A percentile compares a stretch with the other conserved stretches of the same genome.
phyloP scores from a whole-genome alignment of 2,329 filamentous ascomycete species.

The Ambrosiella beaveri region DNA sequence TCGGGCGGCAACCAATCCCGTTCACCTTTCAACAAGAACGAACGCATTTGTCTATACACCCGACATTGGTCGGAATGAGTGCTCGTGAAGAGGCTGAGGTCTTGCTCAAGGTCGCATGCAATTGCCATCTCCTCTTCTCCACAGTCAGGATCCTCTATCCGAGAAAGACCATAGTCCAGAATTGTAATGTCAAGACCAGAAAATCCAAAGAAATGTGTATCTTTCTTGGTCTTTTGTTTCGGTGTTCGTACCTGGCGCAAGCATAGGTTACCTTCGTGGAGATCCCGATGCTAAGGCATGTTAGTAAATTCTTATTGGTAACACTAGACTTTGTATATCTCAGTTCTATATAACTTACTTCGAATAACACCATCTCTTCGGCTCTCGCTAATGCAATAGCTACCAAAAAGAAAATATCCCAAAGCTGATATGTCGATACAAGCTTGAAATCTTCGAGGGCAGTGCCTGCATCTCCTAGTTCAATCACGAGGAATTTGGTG shows the following conservation, averaged over 20 bases:
- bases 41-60: constrained; percentile 46
- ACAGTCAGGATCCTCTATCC: constrained; percentile 29
- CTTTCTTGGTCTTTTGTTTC: constrained; percentile 1
- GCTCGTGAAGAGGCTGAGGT: constrained; percentile 42
- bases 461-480: constrained; percentile 44
- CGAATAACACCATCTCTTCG: constrained; percentile 40
- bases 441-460: constrained; percentile 43
- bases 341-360: constrained; percentile 26
- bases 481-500: constrained; percentile 43
- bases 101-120: constrained; percentile 42
- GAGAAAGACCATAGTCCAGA: constrained; percentile 47
- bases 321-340: background rate
- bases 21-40: constrained; percentile 35
- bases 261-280: constrained; percentile 49
- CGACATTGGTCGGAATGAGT: constrained; percentile 42
- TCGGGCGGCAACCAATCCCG: constrained; percentile 31
- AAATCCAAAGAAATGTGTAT: constrained; percentile 32
- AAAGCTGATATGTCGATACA: constrained; percentile 32
- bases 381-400: constrained; percentile 43
- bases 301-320: background rate
- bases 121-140: constrained; percentile 25
- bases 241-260: constrained; percentile 28
- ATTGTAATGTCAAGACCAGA: constrained; percentile 48
- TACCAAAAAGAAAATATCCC: constrained; percentile 46
- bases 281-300: constrained; percentile 38